phyloP scores from a whole-genome alignment of 257 asterid species.

The Nicotiana attenuata region DNA sequence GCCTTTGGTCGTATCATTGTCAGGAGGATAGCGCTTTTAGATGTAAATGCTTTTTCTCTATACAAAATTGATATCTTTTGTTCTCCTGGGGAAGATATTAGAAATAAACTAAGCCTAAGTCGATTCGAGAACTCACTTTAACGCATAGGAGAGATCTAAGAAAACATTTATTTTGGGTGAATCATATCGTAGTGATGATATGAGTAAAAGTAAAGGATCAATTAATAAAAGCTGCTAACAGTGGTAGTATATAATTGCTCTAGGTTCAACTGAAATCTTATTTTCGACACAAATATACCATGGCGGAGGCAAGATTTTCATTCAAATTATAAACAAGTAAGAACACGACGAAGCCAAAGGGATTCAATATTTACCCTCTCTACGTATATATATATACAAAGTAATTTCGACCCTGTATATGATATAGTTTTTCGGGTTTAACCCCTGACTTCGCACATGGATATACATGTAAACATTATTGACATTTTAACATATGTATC shows the following conservation, averaged over 20 bases:
- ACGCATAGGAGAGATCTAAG: conserved; percentile 15
- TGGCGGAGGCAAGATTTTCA: no score
- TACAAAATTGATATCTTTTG: neutral
- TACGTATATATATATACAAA: no score
- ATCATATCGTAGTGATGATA: neutral
- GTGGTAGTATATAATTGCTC: neutral
- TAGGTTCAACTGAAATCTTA: neutral
- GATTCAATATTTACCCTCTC: no score
- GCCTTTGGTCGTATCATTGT: neutral
- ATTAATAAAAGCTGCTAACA: conserved; percentile 1
- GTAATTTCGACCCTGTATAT: no score
- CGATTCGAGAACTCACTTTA: conserved; percentile 19
- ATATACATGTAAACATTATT: no score
- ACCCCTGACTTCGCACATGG: no score
- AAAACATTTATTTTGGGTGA: conserved; percentile 5
- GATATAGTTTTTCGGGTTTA: no score
- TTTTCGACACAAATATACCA: no score
- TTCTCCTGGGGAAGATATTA: neutral
- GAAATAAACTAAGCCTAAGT: neutral
- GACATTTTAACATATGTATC: no score
- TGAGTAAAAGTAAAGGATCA: neutral
- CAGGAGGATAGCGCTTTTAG: neutral
- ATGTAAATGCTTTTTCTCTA: neutral
- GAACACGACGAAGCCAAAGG: no score
- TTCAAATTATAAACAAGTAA: no score